Conservation (phyloP, 1,139 yeast species). For the Debaryomyces robertsiae region DNA sequence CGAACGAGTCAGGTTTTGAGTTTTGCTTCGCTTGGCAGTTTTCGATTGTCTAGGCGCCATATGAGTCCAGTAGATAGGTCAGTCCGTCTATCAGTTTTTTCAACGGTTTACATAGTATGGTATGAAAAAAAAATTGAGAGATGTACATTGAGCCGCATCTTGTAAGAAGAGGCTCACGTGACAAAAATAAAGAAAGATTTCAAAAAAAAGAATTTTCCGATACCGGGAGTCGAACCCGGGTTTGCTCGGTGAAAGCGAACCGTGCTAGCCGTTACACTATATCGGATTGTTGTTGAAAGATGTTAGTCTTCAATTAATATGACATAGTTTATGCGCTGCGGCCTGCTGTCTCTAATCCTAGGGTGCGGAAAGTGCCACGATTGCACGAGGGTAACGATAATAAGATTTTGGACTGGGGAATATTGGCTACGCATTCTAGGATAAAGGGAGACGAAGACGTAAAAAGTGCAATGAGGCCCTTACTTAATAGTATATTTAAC, state of each 20-base stretch:
- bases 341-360: too few relatives aligned
- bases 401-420: too few relatives aligned
- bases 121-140: constrained; percentile 8
- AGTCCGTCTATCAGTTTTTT: too few relatives aligned
- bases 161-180: neutral
- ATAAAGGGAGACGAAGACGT: too few relatives aligned
- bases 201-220: constrained; percentile 55
- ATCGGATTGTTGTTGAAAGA: constrained; percentile 54
- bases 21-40: constrained; percentile 55
- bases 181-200: neutral
- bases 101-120: neutral
- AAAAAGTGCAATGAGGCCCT: too few relatives aligned
- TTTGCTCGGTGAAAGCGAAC: constrained; percentile 82
- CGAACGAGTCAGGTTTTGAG: constrained; percentile 56
- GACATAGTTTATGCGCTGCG: too few relatives aligned
- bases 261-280: constrained; percentile 83
- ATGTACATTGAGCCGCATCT: neutral
- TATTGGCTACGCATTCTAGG: too few relatives aligned
- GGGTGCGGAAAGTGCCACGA: too few relatives aligned
- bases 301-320: too few relatives aligned
- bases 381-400: too few relatives aligned
- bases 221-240: constrained; percentile 86
- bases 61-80: neutral
- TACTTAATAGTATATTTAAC: too few relatives aligned
- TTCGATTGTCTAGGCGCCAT: constrained; percentile 64